Evolutionary conservation across 2,329 filamentous ascomycete genomes (phyloP).

Genomic region (Calonectria multiphialidica): DNA sequence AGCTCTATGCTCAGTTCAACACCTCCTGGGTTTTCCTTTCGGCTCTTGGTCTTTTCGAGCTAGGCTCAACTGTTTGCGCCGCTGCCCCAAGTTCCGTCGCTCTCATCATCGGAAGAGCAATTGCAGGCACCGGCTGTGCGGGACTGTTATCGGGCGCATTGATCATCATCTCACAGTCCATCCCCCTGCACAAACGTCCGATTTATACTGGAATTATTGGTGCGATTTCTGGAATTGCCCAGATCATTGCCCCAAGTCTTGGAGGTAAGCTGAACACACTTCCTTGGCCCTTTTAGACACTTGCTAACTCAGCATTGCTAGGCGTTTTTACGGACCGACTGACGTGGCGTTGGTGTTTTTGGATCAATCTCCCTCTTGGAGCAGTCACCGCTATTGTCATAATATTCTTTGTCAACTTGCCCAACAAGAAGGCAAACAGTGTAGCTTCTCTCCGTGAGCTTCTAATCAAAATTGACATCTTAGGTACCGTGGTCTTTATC

Average conservation of each 20-base stretch:
- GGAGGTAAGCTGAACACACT: neutral
- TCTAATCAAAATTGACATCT: neutral
- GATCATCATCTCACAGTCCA: neutral
- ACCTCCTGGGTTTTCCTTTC: neutral
- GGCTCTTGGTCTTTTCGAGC: neutral
- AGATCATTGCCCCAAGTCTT: neutral
- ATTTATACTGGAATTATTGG: neutral
- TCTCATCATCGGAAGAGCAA: slow-evolving; percentile 6
- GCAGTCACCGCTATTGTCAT: neutral
- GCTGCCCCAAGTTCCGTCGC: neutral
- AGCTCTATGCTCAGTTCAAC: neutral
- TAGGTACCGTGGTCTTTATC: slow-evolving; percentile 3
- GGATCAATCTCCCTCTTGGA: slow-evolving; percentile 10
- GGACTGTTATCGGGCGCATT: neutral
- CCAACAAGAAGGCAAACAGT: neutral
- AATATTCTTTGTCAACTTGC: slow-evolving; percentile 4
- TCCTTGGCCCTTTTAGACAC: neutral
- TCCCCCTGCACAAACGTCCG: neutral
- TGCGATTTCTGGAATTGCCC: neutral
- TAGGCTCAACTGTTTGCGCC: neutral
- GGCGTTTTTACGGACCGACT: slow-evolving; percentile 11
- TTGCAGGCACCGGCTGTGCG: slow-evolving; percentile 5
- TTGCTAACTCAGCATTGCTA: neutral
- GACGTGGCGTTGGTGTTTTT: slow-evolving; percentile 17
- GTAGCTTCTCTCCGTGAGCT: neutral